Percentiles rank a stretch among this genome's conserved stretches.
phyloP scores from a whole-genome alignment of 2,329 filamentous ascomycete genomes.

The Talaromyces sp. region DNA sequence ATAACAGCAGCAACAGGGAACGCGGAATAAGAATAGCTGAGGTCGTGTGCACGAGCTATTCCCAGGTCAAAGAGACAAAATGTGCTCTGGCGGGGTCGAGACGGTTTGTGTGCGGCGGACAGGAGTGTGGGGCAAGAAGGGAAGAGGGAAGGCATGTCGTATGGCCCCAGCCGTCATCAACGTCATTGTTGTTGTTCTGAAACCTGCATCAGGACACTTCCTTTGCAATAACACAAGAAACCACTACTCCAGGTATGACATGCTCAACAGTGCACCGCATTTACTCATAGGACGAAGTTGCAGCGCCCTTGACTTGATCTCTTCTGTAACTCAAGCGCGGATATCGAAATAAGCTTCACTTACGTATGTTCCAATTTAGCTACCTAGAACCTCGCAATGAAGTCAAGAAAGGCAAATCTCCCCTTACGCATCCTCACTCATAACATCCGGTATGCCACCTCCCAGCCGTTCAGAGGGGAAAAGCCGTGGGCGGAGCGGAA shows the following conservation, averaged over 20 bases:
- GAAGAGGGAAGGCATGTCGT: neutral
- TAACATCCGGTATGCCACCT: slow-evolving; percentile 57
- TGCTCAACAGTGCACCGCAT: neutral
- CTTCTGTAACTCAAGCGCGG: neutral
- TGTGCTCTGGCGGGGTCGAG: slow-evolving; percentile 11
- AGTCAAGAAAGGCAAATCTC: slow-evolving; percentile 24
- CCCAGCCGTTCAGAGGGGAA: slow-evolving; percentile 49
- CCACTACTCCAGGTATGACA: neutral
- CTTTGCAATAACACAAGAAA: neutral
- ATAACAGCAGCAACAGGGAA: neutral
- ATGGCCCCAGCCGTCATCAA: neutral
- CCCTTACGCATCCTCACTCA: slow-evolving; percentile 53
- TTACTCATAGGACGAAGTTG: neutral
- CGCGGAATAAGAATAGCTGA: neutral
- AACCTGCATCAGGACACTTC: neutral
- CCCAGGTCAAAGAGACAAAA: slow-evolving; percentile 4
- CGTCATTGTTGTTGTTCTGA: slow-evolving; percentile 9
- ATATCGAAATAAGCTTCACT: neutral
- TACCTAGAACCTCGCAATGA: slow-evolving; percentile 24
- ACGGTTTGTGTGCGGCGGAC: slow-evolving; percentile 16
- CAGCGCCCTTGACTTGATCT: neutral
- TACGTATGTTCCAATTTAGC: neutral
- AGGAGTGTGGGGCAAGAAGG: slow-evolving; percentile 10
- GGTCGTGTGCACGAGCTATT: slow-evolving; percentile 12
- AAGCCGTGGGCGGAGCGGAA: slow-evolving; percentile 49